phyloP scores from a whole-genome alignment of 2,329 filamentous ascomycete species.

The Xylariaceae sp. region DNA sequence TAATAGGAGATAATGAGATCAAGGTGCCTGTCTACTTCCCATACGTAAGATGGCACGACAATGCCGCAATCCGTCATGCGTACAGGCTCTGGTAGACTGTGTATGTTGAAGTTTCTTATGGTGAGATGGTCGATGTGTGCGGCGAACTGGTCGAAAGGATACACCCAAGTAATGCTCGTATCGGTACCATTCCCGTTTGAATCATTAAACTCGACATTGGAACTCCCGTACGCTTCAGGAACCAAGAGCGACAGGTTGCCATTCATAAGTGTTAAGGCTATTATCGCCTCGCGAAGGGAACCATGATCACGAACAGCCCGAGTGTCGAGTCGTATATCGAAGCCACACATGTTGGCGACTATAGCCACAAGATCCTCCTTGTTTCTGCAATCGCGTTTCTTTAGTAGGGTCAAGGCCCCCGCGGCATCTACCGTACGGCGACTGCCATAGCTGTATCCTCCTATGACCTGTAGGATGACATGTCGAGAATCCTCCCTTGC shows the following conservation, averaged over 20 bases:
- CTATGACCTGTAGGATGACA: neutral
- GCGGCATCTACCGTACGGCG: conserved; percentile 4
- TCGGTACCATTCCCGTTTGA: neutral
- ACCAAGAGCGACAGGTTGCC: conserved; percentile 4
- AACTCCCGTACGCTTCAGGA: neutral
- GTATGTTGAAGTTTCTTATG: conserved; percentile 1
- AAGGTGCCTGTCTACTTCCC: neutral
- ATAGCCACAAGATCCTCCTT: conserved; percentile 7
- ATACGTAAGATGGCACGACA: neutral
- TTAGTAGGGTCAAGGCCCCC: neutral
- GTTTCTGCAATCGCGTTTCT: conserved; percentile 2
- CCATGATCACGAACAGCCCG: neutral
- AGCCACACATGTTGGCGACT: conserved; percentile 10
- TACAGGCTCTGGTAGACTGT: neutral
- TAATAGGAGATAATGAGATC: conserved; percentile 3
- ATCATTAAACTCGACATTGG: neutral
- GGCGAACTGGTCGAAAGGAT: neutral
- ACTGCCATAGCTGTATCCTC: neutral
- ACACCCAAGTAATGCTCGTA: neutral
- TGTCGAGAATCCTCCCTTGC: neutral
- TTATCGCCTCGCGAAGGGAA: neutral
- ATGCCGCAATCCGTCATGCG: neutral
- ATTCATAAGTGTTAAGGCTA: conserved; percentile 5
- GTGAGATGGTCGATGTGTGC: neutral
- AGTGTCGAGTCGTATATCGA: conserved; percentile 5